Base-by-base conservation (phyloP, 202 grass and related monocot genomes). In the Zoysia matrella region DNA sequence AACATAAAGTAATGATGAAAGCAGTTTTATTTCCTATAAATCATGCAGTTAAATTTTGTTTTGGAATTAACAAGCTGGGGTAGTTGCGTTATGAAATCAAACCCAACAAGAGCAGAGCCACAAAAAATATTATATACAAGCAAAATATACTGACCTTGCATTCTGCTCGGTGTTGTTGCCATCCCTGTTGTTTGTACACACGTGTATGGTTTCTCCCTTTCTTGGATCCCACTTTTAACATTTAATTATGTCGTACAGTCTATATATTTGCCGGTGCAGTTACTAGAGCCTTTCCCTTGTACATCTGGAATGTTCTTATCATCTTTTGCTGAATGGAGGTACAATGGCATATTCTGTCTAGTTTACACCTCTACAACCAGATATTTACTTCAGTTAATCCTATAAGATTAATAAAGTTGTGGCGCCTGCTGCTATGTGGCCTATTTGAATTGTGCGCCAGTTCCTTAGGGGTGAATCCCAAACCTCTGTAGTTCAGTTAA, bases 121-220 rank as follows among this genome's bases (percentile, higher is more conserved):
- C 60, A 62, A 62, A 62, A 39, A 36, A 61, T 4, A 56, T 62
- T 36, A 39, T 30, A 36, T 4, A 39, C 1, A 62, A 39, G 8
- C 16, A 62, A 62, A 39, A 39, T 64, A 41, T 11, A 36, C 18
- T 60, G 2, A 14, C 57, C 65, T 75, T 47, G 47, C 1, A n/a
- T 53, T 60, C 57, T 74, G 13, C 48, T 80, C 12, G 50, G 3
- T 79, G 11, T 9, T 58, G 6, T 52, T 30, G 13, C 2, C 46
- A 14, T 54, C 47, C n/a, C 4, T 80, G 15, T 18, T 55, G 47
- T 80, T 39, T 69, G 48, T 65, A 71, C 30, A 47, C 22, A 72
- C 1, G 51, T 46, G 6, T 60, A 7, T 67, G 12, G 40, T 45
- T 10, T 45, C 71, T 75, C 70, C 11, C 81, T 82, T 74, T 83